A percentile compares a stretch with the other conserved stretches of the same genome.
Evolutionary conservation across 179 eudicot species (phyloP).

Genomic region (Corrigiola litoralis): DNA sequence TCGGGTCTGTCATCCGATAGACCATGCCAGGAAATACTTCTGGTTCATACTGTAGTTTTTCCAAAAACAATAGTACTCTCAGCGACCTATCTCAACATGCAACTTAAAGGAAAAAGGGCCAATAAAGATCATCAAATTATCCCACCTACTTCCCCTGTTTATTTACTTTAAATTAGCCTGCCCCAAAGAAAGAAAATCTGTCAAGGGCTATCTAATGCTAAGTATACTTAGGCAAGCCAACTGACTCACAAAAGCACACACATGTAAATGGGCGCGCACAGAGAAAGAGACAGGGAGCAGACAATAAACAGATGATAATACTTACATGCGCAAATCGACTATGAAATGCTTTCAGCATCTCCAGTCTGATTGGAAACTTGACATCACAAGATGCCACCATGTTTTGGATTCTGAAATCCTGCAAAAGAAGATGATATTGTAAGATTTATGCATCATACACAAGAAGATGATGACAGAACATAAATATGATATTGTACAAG

Average conservation of each 20-base stretch:
- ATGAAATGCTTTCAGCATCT: conserved; percentile 59
- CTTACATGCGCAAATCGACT: conserved; percentile 67
- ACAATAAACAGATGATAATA: background rate
- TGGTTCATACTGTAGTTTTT: conserved; percentile 74
- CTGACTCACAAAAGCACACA: background rate
- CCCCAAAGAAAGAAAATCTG: background rate
- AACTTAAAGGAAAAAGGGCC: too few species aligned
- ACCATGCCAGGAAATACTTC: conserved; percentile 86
- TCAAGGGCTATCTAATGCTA: background rate
- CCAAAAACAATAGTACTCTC: too few species aligned
- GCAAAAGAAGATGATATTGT: background rate
- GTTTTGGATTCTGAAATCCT: conserved; percentile 87
- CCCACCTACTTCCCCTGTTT: background rate
- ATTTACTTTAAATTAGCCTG: background rate
- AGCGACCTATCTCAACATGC: too few species aligned
- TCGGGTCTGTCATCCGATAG: conserved; percentile 88
- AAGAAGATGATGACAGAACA: too few species aligned
- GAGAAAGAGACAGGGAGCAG: background rate
- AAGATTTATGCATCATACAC: background rate
- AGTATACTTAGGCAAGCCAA: background rate
- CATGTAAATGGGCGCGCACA: background rate
- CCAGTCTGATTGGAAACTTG: conserved; percentile 76
- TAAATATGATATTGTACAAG: background rate
- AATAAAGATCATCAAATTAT: background rate
- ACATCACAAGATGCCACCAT: conserved; percentile 82